Conservation (phyloP, 495 filamentous ascomycete genomes). For the Jackrogersella multiformis region DNA sequence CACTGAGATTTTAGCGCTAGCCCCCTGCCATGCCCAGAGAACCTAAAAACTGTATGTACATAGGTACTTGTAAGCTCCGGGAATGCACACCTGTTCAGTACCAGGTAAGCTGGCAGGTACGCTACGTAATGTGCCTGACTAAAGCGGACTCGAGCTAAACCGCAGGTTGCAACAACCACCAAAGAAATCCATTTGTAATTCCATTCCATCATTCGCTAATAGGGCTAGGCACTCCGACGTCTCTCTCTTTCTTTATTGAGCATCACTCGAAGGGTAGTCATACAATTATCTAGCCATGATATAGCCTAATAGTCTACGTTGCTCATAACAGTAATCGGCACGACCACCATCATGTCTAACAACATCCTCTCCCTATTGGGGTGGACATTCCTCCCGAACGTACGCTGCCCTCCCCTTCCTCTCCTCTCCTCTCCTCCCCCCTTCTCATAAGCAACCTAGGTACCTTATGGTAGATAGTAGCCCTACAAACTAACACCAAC, state of each 20-base stretch:
- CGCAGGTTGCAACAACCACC: background rate
- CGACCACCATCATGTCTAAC: conserved; percentile 36
- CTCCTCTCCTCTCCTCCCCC: background rate
- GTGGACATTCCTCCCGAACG: conserved; percentile 83
- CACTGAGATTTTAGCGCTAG: background rate
- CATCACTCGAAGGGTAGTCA: background rate
- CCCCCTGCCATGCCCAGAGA: background rate
- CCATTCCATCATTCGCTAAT: conserved; percentile 7
- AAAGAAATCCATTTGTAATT: background rate
- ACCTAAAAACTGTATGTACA: too few species aligned
- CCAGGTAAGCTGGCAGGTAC: background rate
- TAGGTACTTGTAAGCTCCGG: background rate
- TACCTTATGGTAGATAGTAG: background rate
- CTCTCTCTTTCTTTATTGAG: background rate
- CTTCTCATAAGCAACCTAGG: background rate
- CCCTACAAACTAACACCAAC: too few species aligned
- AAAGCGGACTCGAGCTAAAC: background rate
- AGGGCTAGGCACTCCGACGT: background rate
- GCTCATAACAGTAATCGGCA: background rate
- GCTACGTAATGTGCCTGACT: conserved; percentile 16
- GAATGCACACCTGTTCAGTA: conserved; percentile 25
- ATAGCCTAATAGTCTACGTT: conserved; percentile 28
- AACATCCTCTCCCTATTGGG: conserved; percentile 76
- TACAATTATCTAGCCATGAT: conserved; percentile 35
- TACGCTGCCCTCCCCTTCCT: conserved; percentile 48